Evolutionary conservation across 2,329 filamentous ascomycete genomes (phyloP), one percentile per base, ranked within the genome.

Genomic region (Didymellaceae sp.): DNA sequence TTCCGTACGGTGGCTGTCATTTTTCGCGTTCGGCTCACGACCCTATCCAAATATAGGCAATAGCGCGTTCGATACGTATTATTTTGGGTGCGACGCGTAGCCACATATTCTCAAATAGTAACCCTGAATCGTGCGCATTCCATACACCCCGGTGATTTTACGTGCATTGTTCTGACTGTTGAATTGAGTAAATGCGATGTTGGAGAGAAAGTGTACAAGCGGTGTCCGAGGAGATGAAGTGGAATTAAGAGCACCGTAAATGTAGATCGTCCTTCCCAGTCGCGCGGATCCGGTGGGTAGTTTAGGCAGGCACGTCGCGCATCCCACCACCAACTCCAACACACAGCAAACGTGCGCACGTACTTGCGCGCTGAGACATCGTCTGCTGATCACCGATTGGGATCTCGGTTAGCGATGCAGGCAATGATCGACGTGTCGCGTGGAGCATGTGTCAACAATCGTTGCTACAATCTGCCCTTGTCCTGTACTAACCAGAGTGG

Each of bases 181-280:
- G 21, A 22, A 34, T 28, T 9, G 5, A 26, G 14, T 10, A n/a
- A 38, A 18, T 16, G 9, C 4, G 14, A 26, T 22, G 14, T 10
- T 24, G 10, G n/a, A 22, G 22, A 21, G 5, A 21, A 5, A 13
- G 32, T 34, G 17, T 18, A 33, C 8, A 21, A 20, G 10, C 17
- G 13, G 25, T 21, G 30, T 9, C 26, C 30, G 28, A 39, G 20
- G 49, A 24, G 46, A 35, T 30, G 57, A 60, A 43, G 58, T 62
- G 55, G 37, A 46, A 50, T 63, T 62, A 59, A 63, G 43, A 49
- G 41, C 18, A 46, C 42, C 16, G 42, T 42, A 33, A 45, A 26
- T 46, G 48, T 46, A 46, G 48, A 52, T 46, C 48, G 18, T 31
- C 43, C 43, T 30, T 45, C 41, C 48, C 42, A 46, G 20, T 18